Conservation (phyloP, 345 rosid genomes). For the Zanthoxylum bungeanum region DNA sequence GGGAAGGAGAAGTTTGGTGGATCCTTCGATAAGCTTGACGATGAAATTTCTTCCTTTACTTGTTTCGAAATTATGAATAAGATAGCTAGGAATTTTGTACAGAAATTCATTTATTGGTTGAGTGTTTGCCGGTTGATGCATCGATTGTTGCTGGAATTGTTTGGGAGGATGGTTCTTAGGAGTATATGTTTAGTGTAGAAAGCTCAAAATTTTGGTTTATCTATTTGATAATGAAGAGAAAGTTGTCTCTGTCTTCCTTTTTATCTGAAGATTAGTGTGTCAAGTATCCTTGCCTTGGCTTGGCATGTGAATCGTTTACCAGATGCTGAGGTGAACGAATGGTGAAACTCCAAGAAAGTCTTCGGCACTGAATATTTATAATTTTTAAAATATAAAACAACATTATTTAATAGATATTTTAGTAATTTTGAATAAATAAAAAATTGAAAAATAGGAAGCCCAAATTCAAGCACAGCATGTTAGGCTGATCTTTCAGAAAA, state of each 20-base stretch:
- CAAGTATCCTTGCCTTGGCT: neutral
- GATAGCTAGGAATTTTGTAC: conserved; percentile 37
- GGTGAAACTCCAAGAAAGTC: no score
- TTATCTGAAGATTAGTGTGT: neutral
- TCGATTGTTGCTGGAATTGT: conserved; percentile 18
- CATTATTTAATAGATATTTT: no score
- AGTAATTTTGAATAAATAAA: no score
- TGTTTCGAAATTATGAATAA: conserved; percentile 2
- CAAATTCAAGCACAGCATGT: neutral
- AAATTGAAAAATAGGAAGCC: neutral
- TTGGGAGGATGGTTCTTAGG: conserved; percentile 10
- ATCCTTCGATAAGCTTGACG: neutral
- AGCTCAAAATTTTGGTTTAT: neutral
- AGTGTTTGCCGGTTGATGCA: conserved; percentile 23
- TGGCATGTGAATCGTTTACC: no score
- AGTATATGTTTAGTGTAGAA: neutral
- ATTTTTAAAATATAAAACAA: no score
- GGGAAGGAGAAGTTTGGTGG: conserved; percentile 4
- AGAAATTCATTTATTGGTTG: conserved; percentile 54
- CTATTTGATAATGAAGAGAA: neutral
- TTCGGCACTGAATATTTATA: no score
- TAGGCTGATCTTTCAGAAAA: neutral
- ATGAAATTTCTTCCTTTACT: neutral
- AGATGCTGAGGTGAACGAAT: no score
- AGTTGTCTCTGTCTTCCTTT: neutral